Percentiles rank a stretch among this genome's conserved stretches.
Conservation (phyloP, 352 stramenopile species). For the Pythium aquatile region DNA sequence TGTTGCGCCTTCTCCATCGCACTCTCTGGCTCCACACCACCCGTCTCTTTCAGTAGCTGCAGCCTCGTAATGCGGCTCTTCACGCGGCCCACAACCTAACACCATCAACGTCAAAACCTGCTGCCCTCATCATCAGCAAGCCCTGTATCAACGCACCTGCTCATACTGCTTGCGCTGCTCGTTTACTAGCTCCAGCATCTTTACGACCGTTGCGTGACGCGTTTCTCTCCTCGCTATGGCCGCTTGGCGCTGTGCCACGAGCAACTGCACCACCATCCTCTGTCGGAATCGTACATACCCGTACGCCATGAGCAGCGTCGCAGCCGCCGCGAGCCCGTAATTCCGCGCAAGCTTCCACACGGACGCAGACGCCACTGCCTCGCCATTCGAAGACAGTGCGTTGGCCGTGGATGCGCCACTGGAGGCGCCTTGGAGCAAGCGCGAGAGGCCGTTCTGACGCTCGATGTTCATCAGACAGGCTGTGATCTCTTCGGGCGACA, state of each 20-base stretch:
- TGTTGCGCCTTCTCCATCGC: slow-evolving; percentile 5
- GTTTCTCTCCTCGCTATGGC: not conserved
- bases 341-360: slow-evolving; percentile 15
- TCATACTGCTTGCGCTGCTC: slow-evolving; percentile 30
- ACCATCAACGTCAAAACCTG: not conserved
- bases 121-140: no score
- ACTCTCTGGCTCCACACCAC: not conserved
- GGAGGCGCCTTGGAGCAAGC: slow-evolving; percentile 25
- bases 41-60: slow-evolving; percentile 13
- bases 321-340: slow-evolving; percentile 20
- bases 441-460: slow-evolving; percentile 52
- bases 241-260: slow-evolving; percentile 18
- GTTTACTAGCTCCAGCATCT: slow-evolving; percentile 14
- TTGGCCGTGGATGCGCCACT: not conserved
- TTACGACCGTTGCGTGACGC: slow-evolving; percentile 10
- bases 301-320: slow-evolving; percentile 28
- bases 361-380: slow-evolving; percentile 1
- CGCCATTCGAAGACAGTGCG: not conserved
- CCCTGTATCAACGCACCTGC: slow-evolving; percentile 11
- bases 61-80: slow-evolving; percentile 20
- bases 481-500: slow-evolving; percentile 68
- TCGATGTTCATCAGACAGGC: slow-evolving; percentile 56
- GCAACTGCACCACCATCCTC: slow-evolving; percentile 18
- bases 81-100: slow-evolving; percentile 18
- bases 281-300: slow-evolving; percentile 27